Conservation (phyloP, 1,284 basidiomycete species). For the Trichosporon sp. region DNA sequence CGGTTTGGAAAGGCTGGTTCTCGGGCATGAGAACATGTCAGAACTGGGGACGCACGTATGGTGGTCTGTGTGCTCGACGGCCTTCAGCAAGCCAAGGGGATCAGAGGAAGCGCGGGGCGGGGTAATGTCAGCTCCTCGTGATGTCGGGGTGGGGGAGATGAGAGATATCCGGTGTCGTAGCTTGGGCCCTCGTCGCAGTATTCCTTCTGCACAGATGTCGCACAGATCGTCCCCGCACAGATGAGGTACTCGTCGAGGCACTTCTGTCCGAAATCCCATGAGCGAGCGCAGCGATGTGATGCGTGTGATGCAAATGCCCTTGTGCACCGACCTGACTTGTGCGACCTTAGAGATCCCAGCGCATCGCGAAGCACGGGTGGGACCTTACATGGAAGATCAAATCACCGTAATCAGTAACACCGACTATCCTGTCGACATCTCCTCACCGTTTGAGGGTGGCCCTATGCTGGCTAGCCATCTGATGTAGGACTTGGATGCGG, state of each 20-base stretch:
- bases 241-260: background rate
- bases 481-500: background rate
- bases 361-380: background rate
- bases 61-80: background rate
- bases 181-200: background rate
- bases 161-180: background rate
- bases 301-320: background rate
- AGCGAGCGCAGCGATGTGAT: background rate
- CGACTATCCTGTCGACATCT: background rate
- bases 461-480: background rate
- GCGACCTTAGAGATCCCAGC: background rate
- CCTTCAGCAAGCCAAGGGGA: background rate
- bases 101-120: background rate
- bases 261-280: background rate
- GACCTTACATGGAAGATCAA: background rate
- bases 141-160: background rate
- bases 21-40: background rate
- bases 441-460: background rate
- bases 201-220: background rate
- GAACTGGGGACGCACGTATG: background rate
- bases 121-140: background rate
- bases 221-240: conserved; percentile 2
- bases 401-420: background rate
- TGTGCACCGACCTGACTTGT: background rate
- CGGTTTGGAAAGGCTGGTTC: background rate